These are phyloP conservation scores for Omphalea diandra DNA, from an alignment of 441 rosid genomes.

Conservation along the genomic window DNA sequence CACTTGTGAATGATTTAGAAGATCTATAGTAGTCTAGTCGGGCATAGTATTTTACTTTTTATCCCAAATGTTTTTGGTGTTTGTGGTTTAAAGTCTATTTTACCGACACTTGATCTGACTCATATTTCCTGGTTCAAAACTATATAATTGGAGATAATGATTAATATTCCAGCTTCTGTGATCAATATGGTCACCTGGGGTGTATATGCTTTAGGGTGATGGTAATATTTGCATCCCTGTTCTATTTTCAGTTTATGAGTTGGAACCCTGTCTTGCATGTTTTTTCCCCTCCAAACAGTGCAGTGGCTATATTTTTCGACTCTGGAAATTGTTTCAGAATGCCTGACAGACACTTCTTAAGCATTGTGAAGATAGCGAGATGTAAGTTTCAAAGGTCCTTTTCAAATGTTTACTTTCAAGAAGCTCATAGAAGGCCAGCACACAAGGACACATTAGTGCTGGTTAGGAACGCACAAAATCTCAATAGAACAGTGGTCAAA, in stretches of 20 bases:
- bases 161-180: not conserved
- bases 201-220: too few relatives aligned
- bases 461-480: slow-evolving; percentile 45
- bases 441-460: slow-evolving; percentile 60
- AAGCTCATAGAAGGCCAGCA: slow-evolving; percentile 27
- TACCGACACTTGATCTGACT: not conserved
- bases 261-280: not conserved
- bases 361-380: slow-evolving; percentile 57
- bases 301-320: slow-evolving; percentile 3
- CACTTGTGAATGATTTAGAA: not conserved
- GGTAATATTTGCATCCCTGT: not conserved
- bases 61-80: not conserved
- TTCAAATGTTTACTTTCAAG: slow-evolving; percentile 25
- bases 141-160: not conserved
- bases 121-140: not conserved
- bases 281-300: not conserved
- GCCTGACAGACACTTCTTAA: slow-evolving; percentile 35
- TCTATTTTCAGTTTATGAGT: not conserved
- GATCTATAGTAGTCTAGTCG: not conserved
- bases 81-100: not conserved
- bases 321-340: slow-evolving; percentile 32
- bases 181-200: not conserved
- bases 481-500: slow-evolving; percentile 47
- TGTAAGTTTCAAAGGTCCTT: slow-evolving; percentile 44
- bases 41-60: not conserved